Percentiles rank a stretch among this genome's conserved stretches.
Evolutionary conservation across 225 moss, liverwort and hornwort genomes (phyloP).

Genomic region (Rhytidiadelphus loreus): DNA sequence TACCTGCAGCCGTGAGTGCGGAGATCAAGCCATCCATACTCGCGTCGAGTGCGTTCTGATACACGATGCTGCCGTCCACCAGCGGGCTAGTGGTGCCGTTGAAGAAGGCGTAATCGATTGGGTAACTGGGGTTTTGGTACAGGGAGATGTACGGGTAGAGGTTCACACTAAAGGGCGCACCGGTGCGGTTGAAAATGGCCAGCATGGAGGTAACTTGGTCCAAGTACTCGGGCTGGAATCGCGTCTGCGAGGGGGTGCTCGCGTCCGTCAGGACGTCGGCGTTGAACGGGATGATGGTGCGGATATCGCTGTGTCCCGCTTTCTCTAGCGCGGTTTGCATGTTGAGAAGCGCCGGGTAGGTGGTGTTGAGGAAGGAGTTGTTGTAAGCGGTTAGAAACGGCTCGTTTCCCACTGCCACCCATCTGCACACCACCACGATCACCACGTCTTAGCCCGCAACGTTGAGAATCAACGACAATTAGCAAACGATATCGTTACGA

Average conservation of each 20-base stretch:
- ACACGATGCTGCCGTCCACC: conserved; percentile 11
- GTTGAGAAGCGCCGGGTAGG: conserved; percentile 64
- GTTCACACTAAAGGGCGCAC: conserved; percentile 73
- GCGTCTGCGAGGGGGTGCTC: conserved; percentile 27
- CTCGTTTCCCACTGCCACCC: conserved; percentile 89
- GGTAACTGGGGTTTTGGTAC: conserved; percentile 44
- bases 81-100: conserved; percentile 9
- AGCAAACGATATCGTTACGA: background rate
- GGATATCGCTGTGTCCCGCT: conserved; percentile 35
- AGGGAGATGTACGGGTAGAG: conserved; percentile 81
- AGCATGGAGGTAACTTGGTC: conserved; percentile 35
- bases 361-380: conserved; percentile 57
- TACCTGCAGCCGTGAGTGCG: conserved; percentile 35
- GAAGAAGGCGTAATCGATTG: conserved; percentile 75
- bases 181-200: conserved; percentile 40
- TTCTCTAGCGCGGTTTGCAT: conserved; percentile 42
- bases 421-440: conserved; percentile 21
- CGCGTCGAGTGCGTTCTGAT: conserved; percentile 72
- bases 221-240: conserved; percentile 53
- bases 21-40: conserved; percentile 56
- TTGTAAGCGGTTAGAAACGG: conserved; percentile 75
- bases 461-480: background rate
- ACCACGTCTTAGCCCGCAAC: background rate
- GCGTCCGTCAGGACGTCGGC: conserved; percentile 57
- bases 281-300: conserved; percentile 80